Conservation (phyloP, 2,329 filamentous ascomycete genomes). For the Pseudonectria foliicola region DNA sequence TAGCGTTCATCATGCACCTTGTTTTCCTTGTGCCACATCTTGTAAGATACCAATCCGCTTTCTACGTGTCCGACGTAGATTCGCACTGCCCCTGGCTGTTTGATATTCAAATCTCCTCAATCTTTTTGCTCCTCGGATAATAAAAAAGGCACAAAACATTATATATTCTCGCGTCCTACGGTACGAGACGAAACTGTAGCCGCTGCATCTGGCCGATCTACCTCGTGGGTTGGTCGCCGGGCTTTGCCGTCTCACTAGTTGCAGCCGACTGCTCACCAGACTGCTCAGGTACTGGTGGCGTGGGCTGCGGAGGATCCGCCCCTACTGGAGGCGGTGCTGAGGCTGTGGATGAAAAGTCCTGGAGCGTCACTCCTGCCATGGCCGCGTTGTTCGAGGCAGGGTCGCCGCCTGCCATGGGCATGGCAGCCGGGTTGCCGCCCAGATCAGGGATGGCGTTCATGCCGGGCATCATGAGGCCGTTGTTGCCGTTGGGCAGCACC, state of each 20-base stretch:
- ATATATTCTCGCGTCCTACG: conserved; percentile 2
- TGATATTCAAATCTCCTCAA: too few species aligned
- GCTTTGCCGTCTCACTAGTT: conserved; percentile 5
- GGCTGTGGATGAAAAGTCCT: too few species aligned
- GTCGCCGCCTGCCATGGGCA: conserved; percentile 15
- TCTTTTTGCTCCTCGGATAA: too few species aligned
- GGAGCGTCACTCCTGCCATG: conserved; percentile 9
- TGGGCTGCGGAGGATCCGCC: neutral
- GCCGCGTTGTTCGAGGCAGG: conserved; percentile 10
- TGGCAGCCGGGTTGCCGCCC: conserved; percentile 15
- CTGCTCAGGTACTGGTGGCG: conserved; percentile 6
- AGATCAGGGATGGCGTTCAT: conserved; percentile 18
- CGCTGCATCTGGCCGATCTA: neutral
- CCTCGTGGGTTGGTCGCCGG: conserved; percentile 3
- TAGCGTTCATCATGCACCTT: too few species aligned
- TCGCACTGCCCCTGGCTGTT: too few species aligned
- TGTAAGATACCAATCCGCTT: too few species aligned
- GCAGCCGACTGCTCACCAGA: conserved; percentile 7
- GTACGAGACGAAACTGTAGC: neutral
- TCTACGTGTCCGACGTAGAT: too few species aligned
- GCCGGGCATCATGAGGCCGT: conserved; percentile 16
- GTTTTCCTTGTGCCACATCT: too few species aligned
- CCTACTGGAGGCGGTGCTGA: conserved; percentile 11
- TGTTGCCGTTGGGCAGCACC: conserved; percentile 17
- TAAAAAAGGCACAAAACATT: neutral